Conservation (phyloP, 441 rosid species). For the Syzygium syzygioides region DNA sequence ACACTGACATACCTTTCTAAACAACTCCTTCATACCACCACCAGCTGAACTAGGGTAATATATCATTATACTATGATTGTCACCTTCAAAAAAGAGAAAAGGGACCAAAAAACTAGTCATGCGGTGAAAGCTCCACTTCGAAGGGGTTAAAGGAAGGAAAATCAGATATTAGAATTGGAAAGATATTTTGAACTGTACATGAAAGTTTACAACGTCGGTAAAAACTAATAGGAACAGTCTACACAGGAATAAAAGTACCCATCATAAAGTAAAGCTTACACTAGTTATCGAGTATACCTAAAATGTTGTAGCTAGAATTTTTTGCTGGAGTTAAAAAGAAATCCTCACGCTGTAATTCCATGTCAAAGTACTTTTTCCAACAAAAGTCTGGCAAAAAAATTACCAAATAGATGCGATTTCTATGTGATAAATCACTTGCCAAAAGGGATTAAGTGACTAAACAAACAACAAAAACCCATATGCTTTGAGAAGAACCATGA, state of each 20-base stretch:
- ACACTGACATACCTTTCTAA: conserved; percentile 70
- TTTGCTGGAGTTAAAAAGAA: background rate
- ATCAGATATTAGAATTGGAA: background rate
- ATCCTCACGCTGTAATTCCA: background rate
- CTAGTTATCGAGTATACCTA: background rate
- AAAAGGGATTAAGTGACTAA: background rate
- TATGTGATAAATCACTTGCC: background rate
- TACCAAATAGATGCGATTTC: background rate
- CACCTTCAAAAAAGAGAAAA: conserved; percentile 47
- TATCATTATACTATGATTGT: conserved; percentile 98
- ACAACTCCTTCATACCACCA: conserved; percentile 99
- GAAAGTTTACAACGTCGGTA: background rate
- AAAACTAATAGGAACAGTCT: background rate
- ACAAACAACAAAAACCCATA: background rate
- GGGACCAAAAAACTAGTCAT: conserved; percentile 12
- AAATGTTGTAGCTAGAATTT: background rate
- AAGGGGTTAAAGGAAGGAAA: background rate
- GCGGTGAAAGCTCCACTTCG: background rate
- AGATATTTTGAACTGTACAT: background rate
- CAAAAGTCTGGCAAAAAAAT: background rate
- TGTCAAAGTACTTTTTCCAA: background rate
- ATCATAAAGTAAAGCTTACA: background rate
- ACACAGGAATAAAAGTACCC: background rate
- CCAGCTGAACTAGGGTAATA: conserved; percentile 99
- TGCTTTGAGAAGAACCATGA: background rate